phyloP scores from a whole-genome alignment of 768 basidiomycete species.

The Russula abietina region DNA sequence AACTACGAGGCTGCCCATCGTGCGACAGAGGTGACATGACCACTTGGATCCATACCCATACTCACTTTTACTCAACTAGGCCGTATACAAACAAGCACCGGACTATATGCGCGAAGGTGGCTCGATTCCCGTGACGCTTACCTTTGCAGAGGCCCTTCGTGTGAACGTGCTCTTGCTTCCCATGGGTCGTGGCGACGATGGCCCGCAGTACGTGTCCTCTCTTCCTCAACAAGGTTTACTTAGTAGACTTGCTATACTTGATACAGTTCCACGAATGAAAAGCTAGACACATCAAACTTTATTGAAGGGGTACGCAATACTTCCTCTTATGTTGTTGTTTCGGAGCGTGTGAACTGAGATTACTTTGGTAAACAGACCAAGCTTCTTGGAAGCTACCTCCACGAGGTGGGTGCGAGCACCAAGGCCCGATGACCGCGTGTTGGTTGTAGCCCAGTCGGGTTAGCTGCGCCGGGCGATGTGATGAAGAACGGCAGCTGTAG shows the following conservation, averaged over 20 bases:
- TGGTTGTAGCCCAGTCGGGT: neutral
- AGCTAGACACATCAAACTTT: slow-evolving; percentile 85
- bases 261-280: slow-evolving; percentile 85
- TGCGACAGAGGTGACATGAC: too few relatives aligned
- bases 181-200: slow-evolving; percentile 93
- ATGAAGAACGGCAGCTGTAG: neutral
- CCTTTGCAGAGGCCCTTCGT: slow-evolving; percentile 77
- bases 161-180: slow-evolving; percentile 87
- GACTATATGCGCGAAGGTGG: too few relatives aligned
- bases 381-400: slow-evolving; percentile 20
- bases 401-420: slow-evolving; percentile 5
- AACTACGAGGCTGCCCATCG: too few relatives aligned
- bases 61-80: too few relatives aligned
- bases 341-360: neutral
- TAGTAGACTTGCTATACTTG: neutral
- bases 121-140: too few relatives aligned
- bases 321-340: neutral
- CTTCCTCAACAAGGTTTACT: neutral
- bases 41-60: too few relatives aligned
- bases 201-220: slow-evolving; percentile 65
- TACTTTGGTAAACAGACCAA: neutral
- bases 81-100: too few relatives aligned
- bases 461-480: neutral
- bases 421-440: neutral
- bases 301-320: slow-evolving; percentile 62